Evolutionary conservation across 2,329 filamentous ascomycete species (phyloP).

Genomic region (Aspergillus melleus): DNA sequence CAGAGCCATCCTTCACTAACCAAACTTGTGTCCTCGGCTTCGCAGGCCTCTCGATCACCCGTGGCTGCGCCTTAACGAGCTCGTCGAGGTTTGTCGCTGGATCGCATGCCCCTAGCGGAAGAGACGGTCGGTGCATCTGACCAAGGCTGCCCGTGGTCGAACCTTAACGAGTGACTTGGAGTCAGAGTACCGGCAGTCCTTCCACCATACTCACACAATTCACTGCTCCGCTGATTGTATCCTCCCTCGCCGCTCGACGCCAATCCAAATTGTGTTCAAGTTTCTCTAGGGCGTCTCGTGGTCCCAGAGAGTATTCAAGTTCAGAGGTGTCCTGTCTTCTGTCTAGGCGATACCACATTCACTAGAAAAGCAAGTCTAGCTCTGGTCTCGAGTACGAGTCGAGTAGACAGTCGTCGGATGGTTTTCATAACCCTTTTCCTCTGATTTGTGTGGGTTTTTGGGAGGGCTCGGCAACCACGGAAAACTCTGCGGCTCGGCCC

Average conservation of each 20-base stretch:
- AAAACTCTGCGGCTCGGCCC: constrained; percentile 14
- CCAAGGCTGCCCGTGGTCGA: constrained; percentile 13
- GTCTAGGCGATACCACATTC: constrained; percentile 14
- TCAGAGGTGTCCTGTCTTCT: constrained; percentile 15
- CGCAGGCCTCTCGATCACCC: constrained; percentile 8
- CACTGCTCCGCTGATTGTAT: constrained; percentile 7
- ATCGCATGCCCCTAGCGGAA: constrained; percentile 5
- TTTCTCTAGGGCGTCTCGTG: constrained; percentile 1
- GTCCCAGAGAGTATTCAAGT: constrained; percentile 3
- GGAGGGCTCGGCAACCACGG: constrained; percentile 10
- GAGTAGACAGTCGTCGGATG: constrained; percentile 15
- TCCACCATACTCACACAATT: background rate
- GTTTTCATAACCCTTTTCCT: constrained; percentile 14
- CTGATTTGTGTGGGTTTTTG: constrained; percentile 10
- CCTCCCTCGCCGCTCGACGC: constrained; percentile 2
- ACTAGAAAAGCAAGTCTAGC: constrained; percentile 11
- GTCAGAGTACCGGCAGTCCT: background rate
- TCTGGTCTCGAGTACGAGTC: constrained; percentile 16
- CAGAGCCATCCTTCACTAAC: constrained; percentile 2
- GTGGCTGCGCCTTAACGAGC: constrained; percentile 8
- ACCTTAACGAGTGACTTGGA: constrained; percentile 5
- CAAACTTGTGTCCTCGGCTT: constrained; percentile 1
- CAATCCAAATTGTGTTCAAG: constrained; percentile 4
- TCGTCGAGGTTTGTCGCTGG: constrained; percentile 11
- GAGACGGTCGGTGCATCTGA: constrained; percentile 2